A percentile compares a stretch with the other conserved stretches of the same genome.
These are phyloP conservation scores for Dactylellina parvicollis DNA, from an alignment of 2,329 filamentous ascomycete genomes.

Conservation along the genomic window DNA sequence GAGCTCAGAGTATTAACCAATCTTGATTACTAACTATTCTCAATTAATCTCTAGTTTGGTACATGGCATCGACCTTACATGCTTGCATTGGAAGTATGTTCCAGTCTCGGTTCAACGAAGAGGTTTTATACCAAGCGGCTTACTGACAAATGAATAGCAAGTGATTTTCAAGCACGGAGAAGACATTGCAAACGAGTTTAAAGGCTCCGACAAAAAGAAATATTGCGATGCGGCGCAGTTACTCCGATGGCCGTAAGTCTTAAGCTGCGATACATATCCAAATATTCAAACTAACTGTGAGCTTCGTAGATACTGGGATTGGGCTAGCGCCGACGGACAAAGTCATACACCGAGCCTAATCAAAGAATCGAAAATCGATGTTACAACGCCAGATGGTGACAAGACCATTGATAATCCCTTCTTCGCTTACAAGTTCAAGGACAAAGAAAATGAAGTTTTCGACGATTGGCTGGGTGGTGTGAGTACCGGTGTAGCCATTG, in stretches of 20 bases:
- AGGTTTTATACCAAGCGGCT: background rate
- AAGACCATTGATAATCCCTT: slow-evolving; percentile 29
- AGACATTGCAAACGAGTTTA: slow-evolving; percentile 50
- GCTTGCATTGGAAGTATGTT: slow-evolving; percentile 56
- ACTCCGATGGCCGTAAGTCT: slow-evolving; percentile 56
- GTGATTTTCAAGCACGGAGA: slow-evolving; percentile 31
- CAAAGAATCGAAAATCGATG: slow-evolving; percentile 28
- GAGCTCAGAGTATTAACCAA: background rate
- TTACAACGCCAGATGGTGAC: slow-evolving; percentile 41
- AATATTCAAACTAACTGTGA: background rate
- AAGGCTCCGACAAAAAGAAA: slow-evolving; percentile 33
- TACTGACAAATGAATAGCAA: slow-evolving; percentile 43
- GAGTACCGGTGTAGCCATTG: too few relatives aligned
- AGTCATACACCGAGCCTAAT: slow-evolving; percentile 50
- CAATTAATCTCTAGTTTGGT: slow-evolving; percentile 43
- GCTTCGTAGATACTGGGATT: slow-evolving; percentile 56
- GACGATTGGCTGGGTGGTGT: background rate
- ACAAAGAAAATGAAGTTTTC: background rate
- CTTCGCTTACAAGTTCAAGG: slow-evolving; percentile 12
- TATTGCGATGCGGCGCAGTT: slow-evolving; percentile 53
- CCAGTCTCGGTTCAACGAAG: background rate
- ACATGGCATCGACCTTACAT: slow-evolving; percentile 59
- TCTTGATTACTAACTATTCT: background rate
- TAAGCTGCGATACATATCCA: background rate
- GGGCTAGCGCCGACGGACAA: slow-evolving; percentile 37